Evolutionary conservation across 108 stramenopile genomes (phyloP), one percentile per base, ranked within the genome.

Genomic region (Mediolabrus comicus): DNA sequence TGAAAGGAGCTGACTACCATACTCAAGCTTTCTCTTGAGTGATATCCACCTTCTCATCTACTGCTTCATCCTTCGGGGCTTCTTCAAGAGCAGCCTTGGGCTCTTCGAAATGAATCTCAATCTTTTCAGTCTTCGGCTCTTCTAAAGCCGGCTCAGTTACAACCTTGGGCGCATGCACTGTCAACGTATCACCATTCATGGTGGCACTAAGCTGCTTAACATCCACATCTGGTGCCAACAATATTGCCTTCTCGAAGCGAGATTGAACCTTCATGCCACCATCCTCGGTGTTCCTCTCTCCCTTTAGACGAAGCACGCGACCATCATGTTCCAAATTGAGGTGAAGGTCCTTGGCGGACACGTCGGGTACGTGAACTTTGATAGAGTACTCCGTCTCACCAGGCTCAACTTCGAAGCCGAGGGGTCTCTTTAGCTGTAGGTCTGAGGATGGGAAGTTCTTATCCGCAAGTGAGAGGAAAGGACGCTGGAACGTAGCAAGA

Each of bases 251-350:
- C 39, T 76, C 75, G 36, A 76, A 76, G 14, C 53, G 60, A 39
- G 69, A 65, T 31, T 71, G 61, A 3, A 71, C 35, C 39, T 49
- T 70, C 70, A 70, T 71, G 10, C 70, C 70, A 43, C 53, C 69
- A 29, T 76, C 69, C 38, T 76, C 54, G 27, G 54, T 52, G 5
- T 29, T 55, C 9, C 62, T 17, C 9, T 76, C 75, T 39, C 75
- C 75, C 68, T 64, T 76, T 36, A 76, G 75, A 64, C 68, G 69
- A 52, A 71, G 43, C 1, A 71, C 63, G 36, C 75, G 69, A 22
- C 75, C 69, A 51, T 76, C 69, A 33, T 76, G 62, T n/a, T 76
- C 75, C 14, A 76, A 36, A 34, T 71, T 62, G 41, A 76, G 38
- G 26, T 76, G 63, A 32, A 76, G 55, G 24, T 76, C 69, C 32